Evolutionary conservation across 2,329 filamentous ascomycete species (phyloP).

Genomic region (Botryotinia narcissicola): DNA sequence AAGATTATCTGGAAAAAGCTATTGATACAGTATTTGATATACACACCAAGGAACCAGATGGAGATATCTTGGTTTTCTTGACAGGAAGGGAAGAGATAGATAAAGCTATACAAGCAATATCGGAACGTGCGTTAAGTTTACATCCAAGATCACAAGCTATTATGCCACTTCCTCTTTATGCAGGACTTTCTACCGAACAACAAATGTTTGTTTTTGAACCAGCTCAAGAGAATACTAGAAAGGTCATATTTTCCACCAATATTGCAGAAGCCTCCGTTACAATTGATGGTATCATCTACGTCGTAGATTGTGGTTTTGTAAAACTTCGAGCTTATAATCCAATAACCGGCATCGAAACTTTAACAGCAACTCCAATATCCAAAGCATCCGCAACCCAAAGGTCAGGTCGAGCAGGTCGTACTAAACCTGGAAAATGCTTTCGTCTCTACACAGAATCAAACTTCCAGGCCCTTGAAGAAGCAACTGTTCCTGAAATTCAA

Average conservation of each 20-base stretch:
- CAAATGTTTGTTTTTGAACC: slow-evolving; percentile 95
- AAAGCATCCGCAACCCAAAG: slow-evolving; percentile 92
- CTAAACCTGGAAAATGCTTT: slow-evolving; percentile 89
- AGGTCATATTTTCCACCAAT: slow-evolving; percentile 91
- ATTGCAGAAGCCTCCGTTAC: slow-evolving; percentile 96
- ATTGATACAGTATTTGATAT: slow-evolving; percentile 85
- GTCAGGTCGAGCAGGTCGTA: slow-evolving; percentile 85
- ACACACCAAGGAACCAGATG: slow-evolving; percentile 73
- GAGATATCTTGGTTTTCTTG: slow-evolving; percentile 87
- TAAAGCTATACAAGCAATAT: slow-evolving; percentile 71
- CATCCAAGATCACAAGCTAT: slow-evolving; percentile 58
- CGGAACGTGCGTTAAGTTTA: slow-evolving; percentile 66
- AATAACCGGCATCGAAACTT: slow-evolving; percentile 77
- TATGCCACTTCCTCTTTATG: slow-evolving; percentile 77
- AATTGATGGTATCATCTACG: slow-evolving; percentile 86
- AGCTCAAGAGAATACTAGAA: slow-evolving; percentile 75
- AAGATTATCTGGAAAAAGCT: slow-evolving; percentile 83
- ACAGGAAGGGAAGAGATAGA: slow-evolving; percentile 95
- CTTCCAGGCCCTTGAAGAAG: slow-evolving; percentile 64
- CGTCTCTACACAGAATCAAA: slow-evolving; percentile 80
- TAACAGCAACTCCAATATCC: slow-evolving; percentile 79
- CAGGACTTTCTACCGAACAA: slow-evolving; percentile 83
- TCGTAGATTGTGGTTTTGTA: slow-evolving; percentile 87
- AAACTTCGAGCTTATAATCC: slow-evolving; percentile 88
- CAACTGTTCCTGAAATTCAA: slow-evolving; percentile 86